These are phyloP conservation scores for Arabidopsis thaliana DNA, from an alignment of 345 rosid species.

Conservation along the genomic window DNA sequence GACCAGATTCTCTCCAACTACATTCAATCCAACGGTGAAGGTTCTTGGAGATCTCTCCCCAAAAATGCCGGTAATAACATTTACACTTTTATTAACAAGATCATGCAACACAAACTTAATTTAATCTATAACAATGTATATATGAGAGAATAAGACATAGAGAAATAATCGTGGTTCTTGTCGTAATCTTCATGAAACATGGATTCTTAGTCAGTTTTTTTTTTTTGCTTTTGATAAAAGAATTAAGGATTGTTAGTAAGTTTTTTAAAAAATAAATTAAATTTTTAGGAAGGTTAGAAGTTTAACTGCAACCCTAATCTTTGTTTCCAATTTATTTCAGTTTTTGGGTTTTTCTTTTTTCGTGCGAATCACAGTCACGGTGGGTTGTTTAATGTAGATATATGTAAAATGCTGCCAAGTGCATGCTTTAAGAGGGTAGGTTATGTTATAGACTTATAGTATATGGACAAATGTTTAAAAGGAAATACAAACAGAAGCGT, in stretches of 20 bases:
- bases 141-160: background rate
- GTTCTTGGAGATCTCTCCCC: constrained; percentile 52
- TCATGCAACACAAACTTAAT: background rate
- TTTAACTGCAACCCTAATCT: background rate
- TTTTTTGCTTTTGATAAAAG: too few relatives aligned
- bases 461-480: constrained; percentile 10
- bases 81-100: background rate
- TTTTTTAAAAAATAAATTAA: too few relatives aligned
- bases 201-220: background rate
- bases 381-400: constrained; percentile 23
- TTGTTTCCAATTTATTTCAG: background rate
- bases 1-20: constrained; percentile 44
- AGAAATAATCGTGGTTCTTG: background rate
- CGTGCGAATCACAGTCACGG: constrained; percentile 14
- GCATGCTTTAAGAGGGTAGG: constrained; percentile 9
- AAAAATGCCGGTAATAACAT: constrained; percentile 44
- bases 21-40: constrained; percentile 47
- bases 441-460: background rate
- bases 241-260: too few relatives aligned
- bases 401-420: constrained; percentile 15
- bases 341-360: constrained; percentile 9
- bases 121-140: background rate
- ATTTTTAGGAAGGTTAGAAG: background rate
- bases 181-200: constrained; percentile 5
- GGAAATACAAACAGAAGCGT: background rate